Evolutionary conservation across 495 filamentous ascomycete species (phyloP), one percentile per base, ranked within the genome.

Genomic region (Penicillium maclennaniae): DNA sequence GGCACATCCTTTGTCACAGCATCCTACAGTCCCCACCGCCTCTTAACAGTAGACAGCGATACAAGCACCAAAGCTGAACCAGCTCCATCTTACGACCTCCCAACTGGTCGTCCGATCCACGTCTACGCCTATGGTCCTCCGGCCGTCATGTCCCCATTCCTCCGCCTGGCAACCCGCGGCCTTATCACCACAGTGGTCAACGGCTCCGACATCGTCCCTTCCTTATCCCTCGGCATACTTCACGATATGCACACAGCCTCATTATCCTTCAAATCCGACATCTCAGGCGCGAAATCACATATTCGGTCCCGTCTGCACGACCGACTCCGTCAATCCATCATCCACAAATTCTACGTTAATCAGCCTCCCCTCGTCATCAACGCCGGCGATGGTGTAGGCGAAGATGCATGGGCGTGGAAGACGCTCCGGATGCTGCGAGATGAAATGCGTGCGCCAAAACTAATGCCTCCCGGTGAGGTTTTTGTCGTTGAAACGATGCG

Each of bases 121-220:
- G 87, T 89, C 44, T 92, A 87, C 66, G 86, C 87, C 34, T 92
- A 88, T 62, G 88, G 88, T 3, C 85, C 88, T 9, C 87, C 88
- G 9, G 81, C 85, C 3, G 84, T 82, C 41, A 81, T 91, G 73
- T 91, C 85, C 1, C 80, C 86, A 0, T 80, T 84, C n/a, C 75
- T 92, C 5, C 81, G 86, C 37, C 78, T 81, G 44, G 84, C 83
- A 16, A 91, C 87, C 0, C 76, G 86, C n/a, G 87, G 84, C 4
- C 74, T 92, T 4, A 84, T 92, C 43, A 92, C 88, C 6, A 89
- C 84, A 9, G 75, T 87, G 20, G 79, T 91, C 20, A 83, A 90
- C 59, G 85, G 83, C 19, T 78, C 82, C 56, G 88, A 92, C 61
- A 68, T 91, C 43, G 86, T 92, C 0, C 88, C 88, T 0, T 82